Percentiles rank a stretch among this genome's conserved stretches.
Conservation (phyloP, 2,329 filamentous ascomycete species). For the Cryphonectria nitschkei region DNA sequence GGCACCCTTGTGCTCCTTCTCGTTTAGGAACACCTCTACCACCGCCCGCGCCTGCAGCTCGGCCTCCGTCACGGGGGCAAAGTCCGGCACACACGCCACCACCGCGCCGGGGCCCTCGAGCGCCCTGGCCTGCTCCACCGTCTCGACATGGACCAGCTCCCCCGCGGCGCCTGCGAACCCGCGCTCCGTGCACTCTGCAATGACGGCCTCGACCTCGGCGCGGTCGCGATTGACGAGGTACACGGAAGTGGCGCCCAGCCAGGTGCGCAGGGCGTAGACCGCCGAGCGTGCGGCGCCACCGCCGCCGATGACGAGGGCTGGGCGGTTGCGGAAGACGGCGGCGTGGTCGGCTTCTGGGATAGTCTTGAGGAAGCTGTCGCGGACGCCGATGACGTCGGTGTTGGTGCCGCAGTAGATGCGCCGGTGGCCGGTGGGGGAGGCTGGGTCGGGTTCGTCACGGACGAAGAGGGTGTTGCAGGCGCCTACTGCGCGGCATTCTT, state of each 20-base stretch:
- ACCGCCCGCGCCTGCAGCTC: slow-evolving; percentile 65
- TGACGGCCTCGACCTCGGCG: slow-evolving; percentile 67
- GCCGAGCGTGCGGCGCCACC: slow-evolving; percentile 79
- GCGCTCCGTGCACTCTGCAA: slow-evolving; percentile 62
- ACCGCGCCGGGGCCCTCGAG: slow-evolving; percentile 67
- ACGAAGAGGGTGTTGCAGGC: slow-evolving; percentile 82
- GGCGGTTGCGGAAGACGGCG: slow-evolving; percentile 57
- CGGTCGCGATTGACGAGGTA: slow-evolving; percentile 80
- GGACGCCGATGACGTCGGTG: slow-evolving; percentile 79
- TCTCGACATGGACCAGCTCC: slow-evolving; percentile 63
- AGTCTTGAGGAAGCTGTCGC: slow-evolving; percentile 70
- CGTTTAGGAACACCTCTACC: slow-evolving; percentile 49
- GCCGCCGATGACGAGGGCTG: slow-evolving; percentile 75
- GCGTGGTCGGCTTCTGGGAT: slow-evolving; percentile 47
- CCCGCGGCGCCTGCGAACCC: slow-evolving; percentile 65
- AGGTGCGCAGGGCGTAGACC: slow-evolving; percentile 73
- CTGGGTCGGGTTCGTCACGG: slow-evolving; percentile 46
- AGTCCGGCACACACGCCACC: slow-evolving; percentile 76
- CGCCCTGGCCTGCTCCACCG: slow-evolving; percentile 59
- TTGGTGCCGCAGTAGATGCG: slow-evolving; percentile 72
- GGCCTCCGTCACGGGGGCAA: slow-evolving; percentile 65
- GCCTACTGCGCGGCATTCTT: slow-evolving; percentile 73
- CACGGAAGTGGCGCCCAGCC: slow-evolving; percentile 68
- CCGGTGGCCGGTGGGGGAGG: slow-evolving; percentile 39
- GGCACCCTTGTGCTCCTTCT: slow-evolving; percentile 61